Conservation (phyloP, 352 stramenopile genomes). For the Thalassiosira exigua region DNA sequence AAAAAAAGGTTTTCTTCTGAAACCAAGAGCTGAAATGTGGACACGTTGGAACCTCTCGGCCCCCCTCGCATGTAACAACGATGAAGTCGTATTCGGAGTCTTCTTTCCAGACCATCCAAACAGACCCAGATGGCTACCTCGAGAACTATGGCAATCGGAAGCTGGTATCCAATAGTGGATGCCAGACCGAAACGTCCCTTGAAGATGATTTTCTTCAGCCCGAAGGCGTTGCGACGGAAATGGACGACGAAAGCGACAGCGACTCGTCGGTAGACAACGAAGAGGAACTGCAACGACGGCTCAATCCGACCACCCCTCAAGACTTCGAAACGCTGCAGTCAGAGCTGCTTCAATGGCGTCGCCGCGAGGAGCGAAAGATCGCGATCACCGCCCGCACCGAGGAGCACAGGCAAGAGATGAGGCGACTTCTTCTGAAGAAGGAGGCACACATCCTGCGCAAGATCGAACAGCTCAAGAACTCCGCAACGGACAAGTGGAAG, state of each 20-base stretch:
- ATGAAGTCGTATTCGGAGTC: slow-evolving; percentile 25
- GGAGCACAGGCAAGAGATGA: slow-evolving; percentile 42
- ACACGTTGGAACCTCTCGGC: too few relatives aligned
- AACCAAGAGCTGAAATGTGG: too few relatives aligned
- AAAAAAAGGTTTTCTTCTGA: too few relatives aligned
- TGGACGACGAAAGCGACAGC: background rate
- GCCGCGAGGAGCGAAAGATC: slow-evolving; percentile 49
- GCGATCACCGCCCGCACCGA: slow-evolving; percentile 9
- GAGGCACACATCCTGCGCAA: slow-evolving; percentile 47
- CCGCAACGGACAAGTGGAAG: slow-evolving; percentile 25
- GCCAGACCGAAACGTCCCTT: too few relatives aligned
- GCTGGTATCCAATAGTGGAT: too few relatives aligned
- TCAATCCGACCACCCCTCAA: slow-evolving; percentile 36
- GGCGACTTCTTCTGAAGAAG: slow-evolving; percentile 26
- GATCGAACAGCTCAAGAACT: slow-evolving; percentile 46
- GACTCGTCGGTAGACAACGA: background rate
- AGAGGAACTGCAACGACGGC: slow-evolving; percentile 30
- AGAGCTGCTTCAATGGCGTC: slow-evolving; percentile 45
- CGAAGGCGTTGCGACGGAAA: background rate
- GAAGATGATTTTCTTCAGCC: background rate
- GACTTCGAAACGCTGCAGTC: slow-evolving; percentile 46
- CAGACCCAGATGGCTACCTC: slow-evolving; percentile 21
- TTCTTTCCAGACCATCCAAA: slow-evolving; percentile 25
- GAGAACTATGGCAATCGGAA: slow-evolving; percentile 15
- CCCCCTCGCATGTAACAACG: too few relatives aligned